Evolutionary conservation across 352 stramenopile species (phyloP).

Genomic region (Globisporangium irregulare): DNA sequence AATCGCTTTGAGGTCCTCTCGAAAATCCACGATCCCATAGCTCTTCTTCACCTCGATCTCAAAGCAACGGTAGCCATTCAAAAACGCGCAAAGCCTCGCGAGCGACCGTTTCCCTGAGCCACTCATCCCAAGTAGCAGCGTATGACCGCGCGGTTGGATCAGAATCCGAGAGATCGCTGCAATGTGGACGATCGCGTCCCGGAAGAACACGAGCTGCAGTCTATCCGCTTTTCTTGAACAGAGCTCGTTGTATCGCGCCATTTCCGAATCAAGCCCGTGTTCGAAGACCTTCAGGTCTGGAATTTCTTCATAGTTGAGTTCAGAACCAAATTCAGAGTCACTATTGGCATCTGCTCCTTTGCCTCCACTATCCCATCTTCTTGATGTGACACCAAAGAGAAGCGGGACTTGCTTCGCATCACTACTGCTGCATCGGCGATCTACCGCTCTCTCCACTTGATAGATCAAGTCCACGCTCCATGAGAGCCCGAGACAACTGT

Average conservation of each 20-base stretch:
- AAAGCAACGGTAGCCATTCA: slow-evolving; percentile 70
- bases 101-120: slow-evolving; percentile 85
- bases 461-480: slow-evolving; percentile 52
- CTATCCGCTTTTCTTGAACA: slow-evolving; percentile 9
- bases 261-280: slow-evolving; percentile 40
- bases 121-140: slow-evolving; percentile 85
- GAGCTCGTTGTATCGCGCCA: slow-evolving; percentile 44
- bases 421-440: not conserved
- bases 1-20: slow-evolving; percentile 80
- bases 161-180: slow-evolving; percentile 81
- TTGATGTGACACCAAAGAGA: slow-evolving; percentile 10
- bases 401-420: slow-evolving; percentile 1
- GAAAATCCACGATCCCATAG: slow-evolving; percentile 83
- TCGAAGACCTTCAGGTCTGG: slow-evolving; percentile 61
- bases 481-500: slow-evolving; percentile 55
- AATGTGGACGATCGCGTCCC: slow-evolving; percentile 84
- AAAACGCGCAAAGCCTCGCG: slow-evolving; percentile 67
- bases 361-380: not conserved
- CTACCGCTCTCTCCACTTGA: slow-evolving; percentile 13
- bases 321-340: not conserved
- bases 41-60: slow-evolving; percentile 86
- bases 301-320: slow-evolving; percentile 11
- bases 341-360: not conserved
- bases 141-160: slow-evolving; percentile 81
- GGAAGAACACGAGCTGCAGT: slow-evolving; percentile 76